A percentile compares a stretch with the other conserved stretches of the same genome.
phyloP scores from a whole-genome alignment of 2,329 filamentous ascomycete species.

The Paradendryphiella salina region DNA sequence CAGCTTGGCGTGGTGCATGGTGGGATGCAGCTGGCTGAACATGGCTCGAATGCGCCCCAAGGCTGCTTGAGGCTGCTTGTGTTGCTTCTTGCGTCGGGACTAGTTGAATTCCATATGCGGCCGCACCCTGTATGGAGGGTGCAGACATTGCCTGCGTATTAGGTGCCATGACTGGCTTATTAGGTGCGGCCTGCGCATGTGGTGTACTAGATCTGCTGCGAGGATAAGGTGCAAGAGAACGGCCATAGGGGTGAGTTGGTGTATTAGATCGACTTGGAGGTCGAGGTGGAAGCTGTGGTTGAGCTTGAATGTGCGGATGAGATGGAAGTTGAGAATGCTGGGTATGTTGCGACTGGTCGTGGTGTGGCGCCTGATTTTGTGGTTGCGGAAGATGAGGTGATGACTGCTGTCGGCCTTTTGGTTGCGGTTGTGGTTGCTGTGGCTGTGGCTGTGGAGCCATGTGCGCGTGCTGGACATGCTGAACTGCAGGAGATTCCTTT shows the following conservation, averaged over 20 bases:
- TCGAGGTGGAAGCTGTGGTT: constrained; percentile 24
- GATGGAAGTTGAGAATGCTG: constrained; percentile 18
- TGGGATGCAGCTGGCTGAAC: constrained; percentile 12
- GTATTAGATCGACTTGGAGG: constrained; percentile 32
- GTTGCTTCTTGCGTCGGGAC: constrained; percentile 18
- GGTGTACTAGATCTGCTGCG: constrained; percentile 38
- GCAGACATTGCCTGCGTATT: constrained; percentile 15
- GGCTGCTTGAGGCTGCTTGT: constrained; percentile 11
- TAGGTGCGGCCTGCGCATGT: constrained; percentile 27
- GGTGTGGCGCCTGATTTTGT: constrained; percentile 10
- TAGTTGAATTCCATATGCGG: constrained; percentile 26
- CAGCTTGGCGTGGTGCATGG: constrained; percentile 19
- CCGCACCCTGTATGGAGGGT: constrained; percentile 20
- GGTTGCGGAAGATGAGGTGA: constrained; percentile 3
- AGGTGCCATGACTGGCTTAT: constrained; percentile 20
- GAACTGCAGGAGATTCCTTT: constrained; percentile 30
- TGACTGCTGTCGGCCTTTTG: constrained; percentile 14
- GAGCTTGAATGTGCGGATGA: constrained; percentile 21
- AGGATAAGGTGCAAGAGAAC: constrained; percentile 32
- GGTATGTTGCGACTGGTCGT: constrained; percentile 11
- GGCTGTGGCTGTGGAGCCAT: constrained; percentile 27
- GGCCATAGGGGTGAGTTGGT: constrained; percentile 25
- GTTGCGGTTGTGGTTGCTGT: constrained; percentile 16
- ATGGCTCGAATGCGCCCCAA: constrained; percentile 12
- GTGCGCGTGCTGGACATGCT: constrained; percentile 21